These are phyloP conservation scores for Sicyos edulis DNA, from an alignment of 306 rosid species.

Conservation along the genomic window DNA sequence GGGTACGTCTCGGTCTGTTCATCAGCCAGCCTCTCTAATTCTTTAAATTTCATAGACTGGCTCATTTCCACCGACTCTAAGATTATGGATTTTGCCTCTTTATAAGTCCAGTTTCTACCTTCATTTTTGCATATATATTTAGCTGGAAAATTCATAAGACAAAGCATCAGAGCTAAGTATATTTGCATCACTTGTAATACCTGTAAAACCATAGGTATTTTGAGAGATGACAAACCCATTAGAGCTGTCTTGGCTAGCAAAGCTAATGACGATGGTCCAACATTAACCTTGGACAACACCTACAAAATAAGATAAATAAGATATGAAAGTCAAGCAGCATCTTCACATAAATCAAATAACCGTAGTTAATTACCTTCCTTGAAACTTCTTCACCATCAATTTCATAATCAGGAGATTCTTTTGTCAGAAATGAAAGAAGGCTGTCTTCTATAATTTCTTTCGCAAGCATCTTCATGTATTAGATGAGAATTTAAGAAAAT, in stretches of 20 bases:
- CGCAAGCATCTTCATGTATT: conserved; percentile 69
- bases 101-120: conserved; percentile 74
- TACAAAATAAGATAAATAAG: conserved; percentile 36
- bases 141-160: conserved; percentile 47
- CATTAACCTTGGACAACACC: conserved; percentile 79
- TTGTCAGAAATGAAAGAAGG: conserved; percentile 60
- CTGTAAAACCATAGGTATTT: conserved; percentile 14
- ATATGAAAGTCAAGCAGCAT: conserved; percentile 8
- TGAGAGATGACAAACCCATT: conserved; percentile 62
- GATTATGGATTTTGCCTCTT: conserved; percentile 78
- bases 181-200: conserved; percentile 1
- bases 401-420: conserved; percentile 58
- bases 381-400: conserved; percentile 49
- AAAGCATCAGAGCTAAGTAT: conserved; percentile 27
- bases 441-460: conserved; percentile 85
- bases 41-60: conserved; percentile 54
- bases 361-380: conserved; percentile 47
- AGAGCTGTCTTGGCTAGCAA: conserved; percentile 74
- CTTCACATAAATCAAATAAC: conserved; percentile 1
- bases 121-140: conserved; percentile 80
- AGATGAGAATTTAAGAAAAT: conserved; percentile 20
- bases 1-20: conserved; percentile 81
- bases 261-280: conserved; percentile 83
- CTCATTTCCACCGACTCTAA: conserved; percentile 80
- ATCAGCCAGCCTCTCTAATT: conserved; percentile 65